Percentiles rank a stretch among this genome's conserved stretches.
Evolutionary conservation across 345 rosid species (phyloP).

Genomic region (Brassica napus): DNA sequence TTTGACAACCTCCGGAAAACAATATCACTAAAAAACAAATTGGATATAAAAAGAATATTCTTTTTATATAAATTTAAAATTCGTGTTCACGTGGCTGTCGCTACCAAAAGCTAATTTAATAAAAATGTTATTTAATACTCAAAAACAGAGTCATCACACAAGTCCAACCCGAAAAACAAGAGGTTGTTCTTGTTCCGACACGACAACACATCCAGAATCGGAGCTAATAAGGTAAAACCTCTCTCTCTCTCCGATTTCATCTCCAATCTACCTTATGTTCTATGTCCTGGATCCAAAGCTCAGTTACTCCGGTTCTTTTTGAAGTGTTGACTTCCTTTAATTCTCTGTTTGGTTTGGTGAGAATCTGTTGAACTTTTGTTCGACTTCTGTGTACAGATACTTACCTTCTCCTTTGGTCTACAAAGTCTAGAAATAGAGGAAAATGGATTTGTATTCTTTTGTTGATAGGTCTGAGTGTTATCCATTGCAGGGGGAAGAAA

Average conservation of each 20-base stretch:
- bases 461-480: not conserved
- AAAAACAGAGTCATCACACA: constrained; percentile 28
- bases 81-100: constrained; percentile 39
- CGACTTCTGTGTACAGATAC: not conserved
- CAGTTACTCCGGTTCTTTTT: not conserved
- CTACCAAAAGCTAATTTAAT: constrained; percentile 3
- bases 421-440: too few relatives aligned
- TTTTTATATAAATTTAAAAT: not conserved
- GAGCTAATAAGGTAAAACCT: not conserved
- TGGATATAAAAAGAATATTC: not conserved
- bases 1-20: not conserved
- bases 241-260: not conserved
- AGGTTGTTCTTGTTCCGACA: constrained; percentile 30
- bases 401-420: not conserved
- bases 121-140: not conserved
- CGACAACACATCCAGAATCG: constrained; percentile 6
- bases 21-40: not conserved
- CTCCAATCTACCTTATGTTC: not conserved
- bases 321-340: not conserved
- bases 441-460: not conserved
- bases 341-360: not conserved
- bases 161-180: constrained; percentile 33
- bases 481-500: not conserved
- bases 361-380: not conserved
- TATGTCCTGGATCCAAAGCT: not conserved